These are phyloP conservation scores for Russula emetica DNA, from an alignment of 768 basidiomycete genomes.

Conservation along the genomic window DNA sequence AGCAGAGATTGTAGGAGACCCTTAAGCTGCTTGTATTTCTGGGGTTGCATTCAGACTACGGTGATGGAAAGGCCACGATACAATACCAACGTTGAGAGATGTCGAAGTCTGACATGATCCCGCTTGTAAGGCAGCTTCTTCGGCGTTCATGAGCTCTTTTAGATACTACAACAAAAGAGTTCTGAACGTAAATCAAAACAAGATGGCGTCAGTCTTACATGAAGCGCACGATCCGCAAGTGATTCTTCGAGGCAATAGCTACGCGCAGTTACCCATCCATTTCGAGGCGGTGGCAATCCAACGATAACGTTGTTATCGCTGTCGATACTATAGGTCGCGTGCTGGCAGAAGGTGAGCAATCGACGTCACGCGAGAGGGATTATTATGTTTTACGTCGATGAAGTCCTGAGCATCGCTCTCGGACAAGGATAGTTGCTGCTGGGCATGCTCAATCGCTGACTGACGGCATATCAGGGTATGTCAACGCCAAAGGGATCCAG, in stretches of 20 bases:
- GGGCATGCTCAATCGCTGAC: conserved; percentile 26
- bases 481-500: background rate
- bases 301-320: conserved; percentile 25
- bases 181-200: background rate
- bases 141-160: conserved; percentile 20
- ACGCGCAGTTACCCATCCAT: conserved; percentile 24
- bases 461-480: conserved; percentile 1
- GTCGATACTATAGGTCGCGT: conserved; percentile 26
- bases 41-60: background rate
- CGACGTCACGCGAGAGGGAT: background rate
- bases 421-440: conserved; percentile 22
- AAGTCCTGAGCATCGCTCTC: conserved; percentile 28
- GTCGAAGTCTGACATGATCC: background rate
- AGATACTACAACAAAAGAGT: conserved; percentile 12
- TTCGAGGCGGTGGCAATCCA: conserved; percentile 20
- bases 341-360: conserved; percentile 9
- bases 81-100: conserved; percentile 7
- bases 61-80: background rate
- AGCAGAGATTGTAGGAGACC: conserved; percentile 25
- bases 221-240: conserved; percentile 20
- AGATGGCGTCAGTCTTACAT: conserved; percentile 4
- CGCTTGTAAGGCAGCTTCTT: conserved; percentile 16
- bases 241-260: conserved; percentile 26
- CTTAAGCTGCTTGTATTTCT: conserved; percentile 26
- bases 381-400: conserved; percentile 18